Percentiles rank a stretch among this genome's conserved stretches.
Conservation (phyloP, 2,329 filamentous ascomycete genomes). For the Massarina eburnea region DNA sequence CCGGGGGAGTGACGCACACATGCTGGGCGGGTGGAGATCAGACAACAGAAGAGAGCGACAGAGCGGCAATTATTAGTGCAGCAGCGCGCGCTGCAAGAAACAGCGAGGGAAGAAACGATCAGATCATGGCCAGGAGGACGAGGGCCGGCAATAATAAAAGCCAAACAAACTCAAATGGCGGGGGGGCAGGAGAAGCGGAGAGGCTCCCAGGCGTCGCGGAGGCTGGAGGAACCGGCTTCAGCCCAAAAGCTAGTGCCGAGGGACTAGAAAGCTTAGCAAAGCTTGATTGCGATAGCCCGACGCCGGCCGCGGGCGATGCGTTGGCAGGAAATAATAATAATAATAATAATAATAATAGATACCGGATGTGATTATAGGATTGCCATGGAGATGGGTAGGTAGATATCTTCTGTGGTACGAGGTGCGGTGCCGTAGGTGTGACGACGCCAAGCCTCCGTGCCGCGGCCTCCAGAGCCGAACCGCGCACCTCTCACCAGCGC, state of each 20-base stretch:
- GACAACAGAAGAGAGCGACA: conserved; percentile 10
- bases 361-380: too few relatives aligned
- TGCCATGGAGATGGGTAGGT: too few relatives aligned
- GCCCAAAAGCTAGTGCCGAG: conserved; percentile 12
- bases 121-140: conserved; percentile 4
- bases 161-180: conserved; percentile 1
- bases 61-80: conserved; percentile 1
- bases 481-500: too few relatives aligned
- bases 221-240: conserved; percentile 23
- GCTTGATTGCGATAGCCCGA: conserved; percentile 19
- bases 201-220: conserved; percentile 8
- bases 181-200: background rate
- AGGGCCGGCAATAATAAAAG: background rate
- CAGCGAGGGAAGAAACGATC: background rate
- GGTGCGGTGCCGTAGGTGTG: too few relatives aligned
- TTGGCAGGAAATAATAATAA: too few relatives aligned
- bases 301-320: too few relatives aligned
- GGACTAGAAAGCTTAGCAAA: conserved; percentile 25
- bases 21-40: conserved; percentile 26
- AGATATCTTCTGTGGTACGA: too few relatives aligned
- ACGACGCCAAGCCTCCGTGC: too few relatives aligned
- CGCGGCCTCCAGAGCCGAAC: too few relatives aligned
- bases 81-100: conserved; percentile 19
- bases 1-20: conserved; percentile 40
- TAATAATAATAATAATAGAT: too few relatives aligned